Evolutionary conservation across 169 alveolate species (phyloP), one percentile per base, ranked within the genome.

Genomic region (Plasmodium coatneyi): DNA sequence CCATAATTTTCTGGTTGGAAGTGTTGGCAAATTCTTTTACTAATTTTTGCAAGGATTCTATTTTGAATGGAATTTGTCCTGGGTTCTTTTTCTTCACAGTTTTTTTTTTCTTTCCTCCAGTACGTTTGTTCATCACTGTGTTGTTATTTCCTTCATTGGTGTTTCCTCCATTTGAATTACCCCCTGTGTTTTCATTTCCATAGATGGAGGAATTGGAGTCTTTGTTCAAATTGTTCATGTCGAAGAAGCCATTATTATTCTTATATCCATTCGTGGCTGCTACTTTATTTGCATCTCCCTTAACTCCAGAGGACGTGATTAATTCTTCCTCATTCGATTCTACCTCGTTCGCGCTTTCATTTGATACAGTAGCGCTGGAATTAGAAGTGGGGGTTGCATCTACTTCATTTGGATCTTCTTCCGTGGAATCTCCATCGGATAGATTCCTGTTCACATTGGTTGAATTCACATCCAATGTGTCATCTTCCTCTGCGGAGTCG

Each of bases 51-150:
- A 71, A 34, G 1, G 84, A n/a, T n/a, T 43, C 49, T 66, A 49
- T 84, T 14, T 72, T 60, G 66, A 49, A 43, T n/a, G 84, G 56
- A 28, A 43, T 72, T 30, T 86, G 52, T 14, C 84, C 93, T 41
- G 82, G 78, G 1, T 74, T 72, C 30, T n/a, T 76, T 52, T 41
- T 46, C 39, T 49, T 30, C 1, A 32, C 3, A 9, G 6, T 43
- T 41, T 34, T 76, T 32, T 76, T 76, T 41, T 76, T 76, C 56
- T 76, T 41, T 76, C 76, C 76, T 66, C 76, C 39, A 2, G 1
- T n/a, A 22, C 19, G 52, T 43, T 41, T 70, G 22, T 22, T 80
- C n/a, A 5, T 80, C 19, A 49, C 70, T 34, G 28, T 28, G 12
- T 81, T 81, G 10, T 81, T 41, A 80, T 80, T 80, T 80, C 60